phyloP scores from a whole-genome alignment of 257 asterid species.

The Capsicum rhomboideum region DNA sequence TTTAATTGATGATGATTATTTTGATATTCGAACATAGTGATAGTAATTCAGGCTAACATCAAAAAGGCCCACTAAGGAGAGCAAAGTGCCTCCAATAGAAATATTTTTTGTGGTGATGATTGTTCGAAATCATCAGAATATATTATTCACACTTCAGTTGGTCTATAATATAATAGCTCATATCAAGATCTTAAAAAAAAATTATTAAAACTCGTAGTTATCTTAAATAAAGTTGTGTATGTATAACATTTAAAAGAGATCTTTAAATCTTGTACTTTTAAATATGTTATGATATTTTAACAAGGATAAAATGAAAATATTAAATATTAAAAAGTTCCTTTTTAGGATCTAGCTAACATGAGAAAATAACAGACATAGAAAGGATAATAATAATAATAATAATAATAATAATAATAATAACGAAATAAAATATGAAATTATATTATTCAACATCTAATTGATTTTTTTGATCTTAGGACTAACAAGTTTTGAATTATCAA shows the following conservation, averaged over 20 bases:
- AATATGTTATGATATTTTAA: background rate
- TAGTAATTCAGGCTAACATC: no score
- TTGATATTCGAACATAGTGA: background rate
- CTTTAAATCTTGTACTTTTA: background rate
- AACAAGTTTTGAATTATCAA: background rate
- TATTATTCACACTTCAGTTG: no score
- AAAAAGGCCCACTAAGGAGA: no score
- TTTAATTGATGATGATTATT: background rate
- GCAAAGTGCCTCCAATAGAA: no score
- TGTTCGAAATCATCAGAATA: no score
- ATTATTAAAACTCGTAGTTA: background rate
- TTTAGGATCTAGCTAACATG: background rate
- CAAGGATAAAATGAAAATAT: background rate
- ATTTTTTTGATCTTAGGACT: background rate
- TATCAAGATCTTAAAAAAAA: no score
- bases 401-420: background rate
- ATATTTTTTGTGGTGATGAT: no score
- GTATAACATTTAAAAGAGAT: background rate
- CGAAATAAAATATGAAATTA: background rate
- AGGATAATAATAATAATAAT: background rate
- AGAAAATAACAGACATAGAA: background rate
- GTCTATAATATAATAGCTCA: no score
- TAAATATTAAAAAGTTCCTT: background rate
- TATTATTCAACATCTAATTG: background rate
- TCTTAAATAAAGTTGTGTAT: background rate